A percentile compares a stretch with the other conserved stretches of the same genome.
Conservation (phyloP, 345 rosid genomes). For the Camelina hispida region DNA sequence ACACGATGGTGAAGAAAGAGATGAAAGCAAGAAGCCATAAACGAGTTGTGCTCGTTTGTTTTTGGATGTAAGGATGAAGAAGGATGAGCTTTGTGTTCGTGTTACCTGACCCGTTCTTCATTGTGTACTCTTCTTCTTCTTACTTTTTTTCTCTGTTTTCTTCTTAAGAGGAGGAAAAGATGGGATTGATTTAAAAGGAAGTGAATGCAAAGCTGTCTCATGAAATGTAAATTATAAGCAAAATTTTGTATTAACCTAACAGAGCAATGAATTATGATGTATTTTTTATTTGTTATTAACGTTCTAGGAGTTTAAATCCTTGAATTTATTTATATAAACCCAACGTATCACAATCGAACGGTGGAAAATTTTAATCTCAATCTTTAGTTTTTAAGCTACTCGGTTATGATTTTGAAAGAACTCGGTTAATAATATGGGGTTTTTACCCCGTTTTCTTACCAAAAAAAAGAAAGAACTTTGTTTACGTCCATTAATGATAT, state of each 20-base stretch:
- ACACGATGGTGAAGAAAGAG: conserved; percentile 78
- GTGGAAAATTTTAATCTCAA: too few relatives aligned
- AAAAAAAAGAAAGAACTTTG: not conserved
- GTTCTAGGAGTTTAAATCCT: too few relatives aligned
- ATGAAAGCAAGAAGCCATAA: conserved; percentile 81
- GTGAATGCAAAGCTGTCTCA: not conserved
- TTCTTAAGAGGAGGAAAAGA: not conserved
- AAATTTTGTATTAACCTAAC: not conserved
- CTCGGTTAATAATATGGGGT: too few relatives aligned
- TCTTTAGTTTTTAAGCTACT: not conserved
- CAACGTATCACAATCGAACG: too few relatives aligned
- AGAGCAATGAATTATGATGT: conserved; percentile 3
- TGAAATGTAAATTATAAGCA: conserved; percentile 35
- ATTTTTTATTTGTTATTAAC: not conserved
- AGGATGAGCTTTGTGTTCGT: conserved; percentile 83
- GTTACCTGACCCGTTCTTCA: conserved; percentile 62
- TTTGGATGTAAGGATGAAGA: conserved; percentile 87
- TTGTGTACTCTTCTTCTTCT: conserved; percentile 25
- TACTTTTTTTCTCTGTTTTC: too few relatives aligned
- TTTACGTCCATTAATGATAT: not conserved
- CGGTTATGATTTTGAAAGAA: not conserved
- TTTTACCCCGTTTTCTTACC: too few relatives aligned
- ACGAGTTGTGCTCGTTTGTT: conserved; percentile 65
- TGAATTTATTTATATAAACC: not conserved
- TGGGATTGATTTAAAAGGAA: conserved; percentile 36